phyloP scores from a whole-genome alignment of 148 eudicot genomes.

The Rhododendron kiyosumense region DNA sequence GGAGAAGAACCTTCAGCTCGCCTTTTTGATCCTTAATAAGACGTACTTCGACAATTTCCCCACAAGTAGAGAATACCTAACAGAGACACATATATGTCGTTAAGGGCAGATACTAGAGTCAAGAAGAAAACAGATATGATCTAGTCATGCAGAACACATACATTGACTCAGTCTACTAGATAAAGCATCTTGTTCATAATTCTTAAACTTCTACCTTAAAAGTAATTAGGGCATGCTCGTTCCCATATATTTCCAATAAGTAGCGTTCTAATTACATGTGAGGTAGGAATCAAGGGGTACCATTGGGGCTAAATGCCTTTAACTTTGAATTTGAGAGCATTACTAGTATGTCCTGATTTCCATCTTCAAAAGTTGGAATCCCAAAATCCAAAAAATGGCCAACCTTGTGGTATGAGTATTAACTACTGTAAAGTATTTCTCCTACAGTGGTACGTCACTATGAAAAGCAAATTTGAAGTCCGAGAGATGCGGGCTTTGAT shows the following conservation, averaged over 20 bases:
- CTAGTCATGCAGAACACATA: not conserved
- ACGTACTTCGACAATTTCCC: constrained; percentile 41
- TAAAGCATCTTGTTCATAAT: not conserved
- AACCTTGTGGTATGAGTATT: not conserved
- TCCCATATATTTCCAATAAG: not conserved
- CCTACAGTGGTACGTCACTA: not conserved
- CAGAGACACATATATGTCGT: not conserved
- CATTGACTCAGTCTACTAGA: not conserved
- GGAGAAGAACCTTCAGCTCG: constrained; percentile 2
- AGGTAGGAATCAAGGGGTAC: not conserved
- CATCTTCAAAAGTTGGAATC: not conserved
- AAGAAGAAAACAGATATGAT: not conserved
- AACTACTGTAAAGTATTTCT: not conserved
- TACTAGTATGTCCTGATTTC: not conserved
- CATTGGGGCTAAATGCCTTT: not conserved
- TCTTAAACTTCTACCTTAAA: not conserved
- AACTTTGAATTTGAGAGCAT: not conserved
- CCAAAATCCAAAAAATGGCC: not conserved
- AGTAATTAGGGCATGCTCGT: not conserved
- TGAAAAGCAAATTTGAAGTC: not conserved
- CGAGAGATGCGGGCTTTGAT: not conserved
- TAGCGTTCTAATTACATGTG: not conserved
- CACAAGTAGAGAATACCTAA: constrained; percentile 61
- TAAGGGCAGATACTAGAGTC: not conserved
- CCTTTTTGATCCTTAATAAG: constrained; percentile 50